Evolutionary conservation across 139 green algal genomes (phyloP), one percentile per base, ranked within the genome.

Genomic region (Pleodorina starrii): DNA sequence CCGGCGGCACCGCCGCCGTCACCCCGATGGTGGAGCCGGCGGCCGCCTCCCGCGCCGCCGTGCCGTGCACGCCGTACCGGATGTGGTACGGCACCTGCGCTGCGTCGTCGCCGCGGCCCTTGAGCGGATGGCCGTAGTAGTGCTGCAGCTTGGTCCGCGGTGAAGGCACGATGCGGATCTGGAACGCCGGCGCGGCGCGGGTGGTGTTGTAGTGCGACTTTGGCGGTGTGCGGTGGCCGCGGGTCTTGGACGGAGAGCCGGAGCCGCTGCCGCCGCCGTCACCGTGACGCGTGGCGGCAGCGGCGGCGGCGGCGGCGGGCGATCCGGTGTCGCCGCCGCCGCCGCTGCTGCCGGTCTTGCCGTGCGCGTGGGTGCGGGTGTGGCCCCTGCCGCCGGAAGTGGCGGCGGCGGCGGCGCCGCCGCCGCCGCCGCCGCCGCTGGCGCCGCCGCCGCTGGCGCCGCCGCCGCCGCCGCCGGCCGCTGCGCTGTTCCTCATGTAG

Each of bases 51-150:
- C 17, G 32, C 77, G 11, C 27, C 44, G 43, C 74, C n/a, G 74
- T 7, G 4, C 77, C 25, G 50, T 69, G 50, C 32, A 84, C 77
- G 50, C 36, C 32, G 3, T 35, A 48, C 10, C 77, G 32, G 32
- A 84, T 71, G 77, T 84, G 51, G 50, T 51, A 35, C 50, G 77
- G 77, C 77, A 17, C 77, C 23, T 7, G 16, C 0, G 77, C 77
- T 2, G 77, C 77, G 77, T 84, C 77, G 36, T 84, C 77, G 1
- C 77, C 77, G n/a, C 50, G 50, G 51, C 77, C 77, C 19, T 48
- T 48, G 4, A 40, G 50, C 6, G 35, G 46, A 19, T 72, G 77
- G 48, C 35, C 48, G 77, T 84, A 72, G 32, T 9, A 25, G 32
- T 36, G 75, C 42, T 50, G 75, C 42, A 19, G 75, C 38, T 78